These are phyloP conservation scores for Colletotrichum liriopes DNA, from an alignment of 2,329 filamentous ascomycete genomes.

Conservation along the genomic window DNA sequence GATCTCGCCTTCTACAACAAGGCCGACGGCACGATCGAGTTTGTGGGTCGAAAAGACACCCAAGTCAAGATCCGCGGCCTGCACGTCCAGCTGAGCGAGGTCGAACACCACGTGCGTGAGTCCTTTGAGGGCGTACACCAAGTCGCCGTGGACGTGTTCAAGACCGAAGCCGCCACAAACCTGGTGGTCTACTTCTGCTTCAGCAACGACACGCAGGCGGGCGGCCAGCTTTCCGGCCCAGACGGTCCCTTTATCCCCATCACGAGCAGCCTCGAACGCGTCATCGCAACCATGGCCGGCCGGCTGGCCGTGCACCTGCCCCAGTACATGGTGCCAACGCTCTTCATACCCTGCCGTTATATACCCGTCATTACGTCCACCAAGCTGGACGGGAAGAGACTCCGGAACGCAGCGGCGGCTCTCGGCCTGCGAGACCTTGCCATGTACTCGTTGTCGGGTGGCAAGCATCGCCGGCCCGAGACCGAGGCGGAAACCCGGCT, in stretches of 20 bases:
- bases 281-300: neutral
- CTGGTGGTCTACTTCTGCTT: conserved; percentile 23
- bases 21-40: conserved; percentile 9
- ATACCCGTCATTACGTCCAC: conserved; percentile 42
- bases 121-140: neutral
- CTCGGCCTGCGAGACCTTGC: conserved; percentile 5
- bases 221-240: neutral
- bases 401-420: conserved; percentile 32
- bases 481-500: conserved; percentile 4
- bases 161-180: neutral
- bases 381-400: conserved; percentile 41
- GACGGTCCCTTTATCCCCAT: neutral
- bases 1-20: conserved; percentile 15
- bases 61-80: conserved; percentile 41
- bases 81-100: conserved; percentile 13
- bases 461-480: conserved; percentile 10
- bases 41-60: no score
- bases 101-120: neutral
- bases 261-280: neutral
- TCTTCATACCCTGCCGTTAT: conserved; percentile 42
- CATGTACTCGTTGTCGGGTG: neutral
- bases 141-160: conserved; percentile 18
- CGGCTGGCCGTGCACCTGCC: conserved; percentile 34
- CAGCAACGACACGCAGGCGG: neutral
- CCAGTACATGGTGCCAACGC: conserved; percentile 38